Evolutionary conservation across 192 early-diverging fungal species (phyloP).

Genomic region (Coemansia sp.): DNA sequence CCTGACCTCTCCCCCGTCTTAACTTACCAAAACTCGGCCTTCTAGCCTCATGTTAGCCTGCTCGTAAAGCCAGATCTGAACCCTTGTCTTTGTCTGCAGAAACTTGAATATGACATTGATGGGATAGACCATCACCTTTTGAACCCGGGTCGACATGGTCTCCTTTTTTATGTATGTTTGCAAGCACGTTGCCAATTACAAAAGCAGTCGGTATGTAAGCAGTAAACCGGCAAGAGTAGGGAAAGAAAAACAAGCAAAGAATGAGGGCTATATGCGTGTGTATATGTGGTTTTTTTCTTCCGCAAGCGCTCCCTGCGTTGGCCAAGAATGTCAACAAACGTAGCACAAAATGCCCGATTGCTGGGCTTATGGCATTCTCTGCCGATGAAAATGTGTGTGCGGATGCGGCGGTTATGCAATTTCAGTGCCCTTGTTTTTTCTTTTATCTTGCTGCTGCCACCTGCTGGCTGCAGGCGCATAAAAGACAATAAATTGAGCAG

Average conservation of each 20-base stretch:
- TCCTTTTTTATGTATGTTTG: not conserved
- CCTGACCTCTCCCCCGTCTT: not conserved
- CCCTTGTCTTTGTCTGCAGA: constrained; percentile 87
- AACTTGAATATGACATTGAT: constrained; percentile 95
- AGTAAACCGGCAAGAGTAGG: not conserved
- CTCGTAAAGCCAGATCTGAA: constrained; percentile 95
- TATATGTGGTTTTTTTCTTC: too few relatives aligned
- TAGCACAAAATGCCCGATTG: not conserved
- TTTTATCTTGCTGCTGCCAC: too few relatives aligned
- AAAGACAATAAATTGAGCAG: not conserved
- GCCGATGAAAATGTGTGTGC: not conserved
- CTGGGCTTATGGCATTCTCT: constrained; percentile 22
- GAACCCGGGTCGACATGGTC: constrained; percentile 53
- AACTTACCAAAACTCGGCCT: constrained; percentile 84
- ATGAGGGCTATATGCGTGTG: not conserved
- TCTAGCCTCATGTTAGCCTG: constrained; percentile 85
- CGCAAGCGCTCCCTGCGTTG: not conserved
- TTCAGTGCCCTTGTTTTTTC: too few relatives aligned
- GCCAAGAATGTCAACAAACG: not conserved
- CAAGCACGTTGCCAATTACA: not conserved
- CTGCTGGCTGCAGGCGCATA: too few relatives aligned
- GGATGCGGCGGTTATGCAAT: too few relatives aligned
- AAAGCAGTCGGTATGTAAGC: not conserved
- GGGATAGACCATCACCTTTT: constrained; percentile 58
- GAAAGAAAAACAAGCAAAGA: not conserved